Evolutionary conservation across 202 grass and related monocot genomes (phyloP).

Genomic region (Saccharum hybrid): DNA sequence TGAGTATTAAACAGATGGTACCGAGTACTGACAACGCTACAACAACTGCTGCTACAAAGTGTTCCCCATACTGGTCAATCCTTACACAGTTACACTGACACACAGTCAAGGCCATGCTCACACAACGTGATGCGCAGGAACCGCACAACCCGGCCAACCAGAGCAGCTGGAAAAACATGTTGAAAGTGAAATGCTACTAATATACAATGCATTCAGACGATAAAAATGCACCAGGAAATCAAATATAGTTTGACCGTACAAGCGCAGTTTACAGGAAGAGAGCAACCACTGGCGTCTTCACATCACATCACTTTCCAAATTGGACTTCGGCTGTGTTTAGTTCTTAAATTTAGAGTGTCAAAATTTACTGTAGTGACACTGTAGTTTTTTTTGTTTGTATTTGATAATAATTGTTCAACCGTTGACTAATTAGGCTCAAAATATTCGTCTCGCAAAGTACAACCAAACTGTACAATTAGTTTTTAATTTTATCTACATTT

Average conservation of each 20-base stretch:
- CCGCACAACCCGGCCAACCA: background rate
- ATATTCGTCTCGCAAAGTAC: too few species aligned
- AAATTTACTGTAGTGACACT: too few species aligned
- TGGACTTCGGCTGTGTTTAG: background rate
- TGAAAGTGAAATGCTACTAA: background rate
- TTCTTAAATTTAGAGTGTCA: too few species aligned
- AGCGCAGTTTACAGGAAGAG: background rate
- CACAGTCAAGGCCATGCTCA: slow-evolving; percentile 10
- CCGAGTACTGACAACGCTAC: background rate
- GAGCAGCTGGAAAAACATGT: background rate
- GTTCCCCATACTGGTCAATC: slow-evolving; percentile 1
- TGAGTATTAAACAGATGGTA: background rate
- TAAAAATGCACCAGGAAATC: background rate
- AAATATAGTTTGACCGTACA: background rate
- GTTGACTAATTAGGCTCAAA: too few species aligned
- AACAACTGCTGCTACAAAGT: background rate
- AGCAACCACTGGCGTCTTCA: background rate
- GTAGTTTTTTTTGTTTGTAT: too few species aligned
- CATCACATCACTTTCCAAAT: slow-evolving; percentile 15
- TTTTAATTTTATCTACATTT: too few species aligned
- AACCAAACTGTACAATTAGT: too few species aligned
- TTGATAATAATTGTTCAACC: too few species aligned
- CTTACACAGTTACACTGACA: background rate
- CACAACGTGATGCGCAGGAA: slow-evolving; percentile 36
- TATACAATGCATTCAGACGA: background rate